These are phyloP conservation scores for Eudorina sp. DNA, from an alignment of 139 green algal genomes.

Conservation along the genomic window DNA sequence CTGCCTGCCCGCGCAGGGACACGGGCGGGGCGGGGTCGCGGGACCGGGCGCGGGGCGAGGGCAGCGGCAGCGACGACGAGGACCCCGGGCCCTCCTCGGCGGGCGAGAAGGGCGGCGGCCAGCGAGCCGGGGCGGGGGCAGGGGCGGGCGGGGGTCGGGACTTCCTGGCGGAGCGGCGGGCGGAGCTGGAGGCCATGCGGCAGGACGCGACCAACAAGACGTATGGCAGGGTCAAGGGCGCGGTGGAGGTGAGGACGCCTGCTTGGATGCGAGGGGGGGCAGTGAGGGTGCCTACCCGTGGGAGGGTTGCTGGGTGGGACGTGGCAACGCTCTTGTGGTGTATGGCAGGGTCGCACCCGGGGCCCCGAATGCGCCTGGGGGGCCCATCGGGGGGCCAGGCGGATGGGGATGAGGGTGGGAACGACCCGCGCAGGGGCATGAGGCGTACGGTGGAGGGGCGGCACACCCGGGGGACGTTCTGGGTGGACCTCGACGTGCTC, in stretches of 20 bases:
- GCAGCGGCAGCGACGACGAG: background rate
- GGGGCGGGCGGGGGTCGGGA: background rate
- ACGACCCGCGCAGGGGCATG: too few species aligned
- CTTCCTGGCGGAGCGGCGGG: conserved; percentile 26
- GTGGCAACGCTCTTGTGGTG: too few species aligned
- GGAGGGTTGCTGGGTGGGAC: too few species aligned
- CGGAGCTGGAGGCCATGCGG: conserved; percentile 22
- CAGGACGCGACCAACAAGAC: background rate
- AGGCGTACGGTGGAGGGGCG: too few species aligned
- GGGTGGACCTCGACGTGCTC: too few species aligned
- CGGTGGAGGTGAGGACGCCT: background rate
- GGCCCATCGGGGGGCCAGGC: too few species aligned
- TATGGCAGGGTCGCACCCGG: too few species aligned
- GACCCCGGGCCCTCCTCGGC: background rate
- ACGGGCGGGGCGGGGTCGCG: background rate
- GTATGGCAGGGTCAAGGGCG: conserved; percentile 4
- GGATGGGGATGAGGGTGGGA: too few species aligned
- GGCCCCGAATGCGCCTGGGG: too few species aligned
- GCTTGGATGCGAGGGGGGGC: too few species aligned
- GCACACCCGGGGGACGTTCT: too few species aligned
- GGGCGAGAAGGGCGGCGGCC: background rate
- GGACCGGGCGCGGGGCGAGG: background rate
- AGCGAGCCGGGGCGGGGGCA: background rate
- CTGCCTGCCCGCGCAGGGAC: background rate
- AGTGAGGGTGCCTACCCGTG: too few species aligned